Evolutionary conservation across 2,329 filamentous ascomycete genomes (phyloP).

Genomic region (Kalmusia sp.): DNA sequence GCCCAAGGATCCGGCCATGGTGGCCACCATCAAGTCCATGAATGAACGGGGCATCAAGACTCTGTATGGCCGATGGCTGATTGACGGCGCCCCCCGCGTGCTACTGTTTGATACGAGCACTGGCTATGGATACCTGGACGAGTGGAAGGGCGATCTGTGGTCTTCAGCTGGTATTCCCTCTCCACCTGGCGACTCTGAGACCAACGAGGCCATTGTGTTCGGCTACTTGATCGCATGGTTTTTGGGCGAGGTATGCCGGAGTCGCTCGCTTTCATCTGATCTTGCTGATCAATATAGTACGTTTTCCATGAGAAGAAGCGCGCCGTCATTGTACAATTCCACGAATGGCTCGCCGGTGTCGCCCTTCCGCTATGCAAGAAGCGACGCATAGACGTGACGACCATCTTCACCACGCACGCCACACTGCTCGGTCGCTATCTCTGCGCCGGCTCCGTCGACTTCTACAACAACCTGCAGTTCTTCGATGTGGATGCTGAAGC

Average conservation of each 20-base stretch:
- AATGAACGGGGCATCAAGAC: constrained; percentile 87
- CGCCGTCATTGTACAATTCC: constrained; percentile 96
- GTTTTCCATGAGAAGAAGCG: constrained; percentile 90
- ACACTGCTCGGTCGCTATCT: constrained; percentile 95
- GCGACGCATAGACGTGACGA: constrained; percentile 93
- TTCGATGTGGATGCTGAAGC: constrained; percentile 97
- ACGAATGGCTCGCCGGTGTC: constrained; percentile 97
- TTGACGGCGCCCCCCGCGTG: constrained; percentile 93
- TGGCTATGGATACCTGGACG: constrained; percentile 87
- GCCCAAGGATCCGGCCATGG: constrained; percentile 79
- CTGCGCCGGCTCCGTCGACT: constrained; percentile 96
- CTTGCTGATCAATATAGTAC: constrained; percentile 59
- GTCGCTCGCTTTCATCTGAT: constrained; percentile 23
- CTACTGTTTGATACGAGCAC: constrained; percentile 94
- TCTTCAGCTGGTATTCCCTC: constrained; percentile 92
- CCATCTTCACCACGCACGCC: constrained; percentile 98
- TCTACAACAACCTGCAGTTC: constrained; percentile 98
- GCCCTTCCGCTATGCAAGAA: constrained; percentile 91
- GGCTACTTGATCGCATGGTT: constrained; percentile 98
- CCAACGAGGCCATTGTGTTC: constrained; percentile 96
- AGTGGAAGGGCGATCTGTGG: constrained; percentile 98
- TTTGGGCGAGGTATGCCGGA: constrained; percentile 80
- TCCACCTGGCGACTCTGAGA: constrained; percentile 89
- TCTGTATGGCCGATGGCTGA: constrained; percentile 95
- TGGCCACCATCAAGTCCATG: constrained; percentile 89